Evolutionary conservation across 106 monocot species (phyloP), one percentile per base, ranked within the genome.

Genomic region (Allium cepa): DNA sequence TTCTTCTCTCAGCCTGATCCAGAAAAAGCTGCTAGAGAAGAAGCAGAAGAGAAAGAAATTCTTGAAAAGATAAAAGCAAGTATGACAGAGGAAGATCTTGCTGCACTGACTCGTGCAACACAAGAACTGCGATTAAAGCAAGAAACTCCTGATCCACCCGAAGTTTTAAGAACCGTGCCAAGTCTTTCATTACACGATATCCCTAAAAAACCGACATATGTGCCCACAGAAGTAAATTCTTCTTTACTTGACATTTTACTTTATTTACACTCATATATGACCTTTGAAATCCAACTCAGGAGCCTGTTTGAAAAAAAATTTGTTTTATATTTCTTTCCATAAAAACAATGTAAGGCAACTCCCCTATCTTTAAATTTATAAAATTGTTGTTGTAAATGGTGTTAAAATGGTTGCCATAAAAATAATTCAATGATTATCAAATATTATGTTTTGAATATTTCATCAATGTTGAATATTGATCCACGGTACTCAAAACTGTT

Each of bases 61-160:
- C 87, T 99, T 70, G 68, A 99, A 55, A 84, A 85, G 71, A 85
- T 99, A 28, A 93, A 79, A 76, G 70, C 79, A 63, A 90, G 80
- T 53, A 99, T 99, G 97, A 99, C 90, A 53, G 62, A 77, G 72
- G 97, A 93, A 67, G 97, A 99, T 76, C 93, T 99, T 75, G 89
- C 90, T 58, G 90, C 92, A 71, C 75, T 99, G 56, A 89, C 93
- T 49, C 77, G 84, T 67, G 85, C 84, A 47, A 99, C 97, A 49
- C 72, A 90, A 56, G 97, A 99, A 60, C 82, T 99, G 8, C 86
- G 93, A 16, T 73, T 90, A 53, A 99, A 93, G 66, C 97, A 99
- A 82, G 97, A 99, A 83, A 99, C 97, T 64, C 92, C 97, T 52
- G 97, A 99, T 79, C 82, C 97, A 48, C 97, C 97, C 57, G 97